Evolutionary conservation across 441 rosid genomes (phyloP).

Genomic region (Eutrema salsugineum): DNA sequence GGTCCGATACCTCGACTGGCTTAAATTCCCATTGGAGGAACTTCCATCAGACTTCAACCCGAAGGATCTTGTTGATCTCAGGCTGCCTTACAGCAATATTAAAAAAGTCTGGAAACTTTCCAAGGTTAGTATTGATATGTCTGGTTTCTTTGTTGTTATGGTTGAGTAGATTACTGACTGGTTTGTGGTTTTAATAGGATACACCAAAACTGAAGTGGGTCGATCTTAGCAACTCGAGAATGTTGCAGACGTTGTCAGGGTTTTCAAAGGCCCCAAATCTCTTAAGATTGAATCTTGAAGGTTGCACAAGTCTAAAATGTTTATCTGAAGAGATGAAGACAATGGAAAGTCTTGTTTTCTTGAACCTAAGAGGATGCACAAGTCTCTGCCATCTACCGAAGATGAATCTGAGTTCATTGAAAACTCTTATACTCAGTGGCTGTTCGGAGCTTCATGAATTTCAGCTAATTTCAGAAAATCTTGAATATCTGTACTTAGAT

Average conservation of each 20-base stretch:
- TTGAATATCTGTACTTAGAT: constrained; percentile 10
- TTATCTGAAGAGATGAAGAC: background rate
- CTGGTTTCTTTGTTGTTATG: background rate
- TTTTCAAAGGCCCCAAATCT: background rate
- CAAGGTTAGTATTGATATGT: constrained; percentile 1
- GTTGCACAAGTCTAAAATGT: background rate
- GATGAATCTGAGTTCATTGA: background rate
- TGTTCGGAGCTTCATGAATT: background rate
- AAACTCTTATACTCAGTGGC: constrained; percentile 1
- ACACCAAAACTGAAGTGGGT: constrained; percentile 17
- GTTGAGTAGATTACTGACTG: background rate
- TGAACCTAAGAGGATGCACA: constrained; percentile 21
- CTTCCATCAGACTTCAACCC: constrained; percentile 1
- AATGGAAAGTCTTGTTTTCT: background rate
- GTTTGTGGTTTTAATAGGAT: background rate
- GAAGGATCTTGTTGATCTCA: background rate
- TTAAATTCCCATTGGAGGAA: background rate
- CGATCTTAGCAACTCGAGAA: constrained; percentile 5
- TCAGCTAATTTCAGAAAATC: background rate
- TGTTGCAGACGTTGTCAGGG: background rate
- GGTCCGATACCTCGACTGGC: background rate
- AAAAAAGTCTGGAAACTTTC: background rate
- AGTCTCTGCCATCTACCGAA: background rate
- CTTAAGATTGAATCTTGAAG: constrained; percentile 12
- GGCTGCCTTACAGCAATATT: constrained; percentile 9